phyloP scores from a whole-genome alignment of 2,329 filamentous ascomycete genomes.

The Fusarium newnesense region DNA sequence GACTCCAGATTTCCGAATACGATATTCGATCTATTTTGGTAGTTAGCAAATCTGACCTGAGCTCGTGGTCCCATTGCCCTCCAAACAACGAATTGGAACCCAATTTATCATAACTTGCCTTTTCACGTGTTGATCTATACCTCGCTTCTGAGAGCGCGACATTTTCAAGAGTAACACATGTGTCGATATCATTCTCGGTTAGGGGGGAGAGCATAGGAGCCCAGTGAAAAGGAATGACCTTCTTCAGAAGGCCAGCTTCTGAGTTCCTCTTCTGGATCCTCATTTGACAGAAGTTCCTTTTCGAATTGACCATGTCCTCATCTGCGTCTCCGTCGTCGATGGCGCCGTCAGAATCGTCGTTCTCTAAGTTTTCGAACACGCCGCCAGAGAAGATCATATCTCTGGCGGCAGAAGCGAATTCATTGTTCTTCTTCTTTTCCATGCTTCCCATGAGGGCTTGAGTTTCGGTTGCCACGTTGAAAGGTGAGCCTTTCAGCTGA shows the following conservation, averaged over 20 bases:
- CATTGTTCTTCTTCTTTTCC: constrained; percentile 41
- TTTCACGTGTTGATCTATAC: constrained; percentile 63
- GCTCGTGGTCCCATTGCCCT: background rate
- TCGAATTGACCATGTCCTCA: constrained; percentile 50
- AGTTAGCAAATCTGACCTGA: background rate
- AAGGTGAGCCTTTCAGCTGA: background rate
- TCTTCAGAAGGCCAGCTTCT: constrained; percentile 50
- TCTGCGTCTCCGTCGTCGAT: constrained; percentile 55
- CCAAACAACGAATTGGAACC: background rate
- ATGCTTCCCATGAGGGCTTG: constrained; percentile 12
- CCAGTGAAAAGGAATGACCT: constrained; percentile 65
- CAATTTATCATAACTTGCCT: constrained; percentile 53
- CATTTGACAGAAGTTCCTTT: constrained; percentile 54
- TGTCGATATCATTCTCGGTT: constrained; percentile 72
- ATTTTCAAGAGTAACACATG: constrained; percentile 65
- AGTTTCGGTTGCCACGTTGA: background rate
- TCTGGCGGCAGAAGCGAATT: constrained; percentile 44
- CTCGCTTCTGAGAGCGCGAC: constrained; percentile 61
- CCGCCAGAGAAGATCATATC: constrained; percentile 43
- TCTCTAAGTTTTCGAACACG: constrained; percentile 12
- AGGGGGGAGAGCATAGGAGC: constrained; percentile 75
- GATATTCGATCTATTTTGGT: constrained; percentile 46
- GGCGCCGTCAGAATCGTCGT: constrained; percentile 44
- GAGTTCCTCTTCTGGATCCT: constrained; percentile 51
- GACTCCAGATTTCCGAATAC: constrained; percentile 58